These are phyloP conservation scores for Botrytis squamosa DNA, from an alignment of 2,329 filamentous ascomycete genomes.

Conservation along the genomic window DNA sequence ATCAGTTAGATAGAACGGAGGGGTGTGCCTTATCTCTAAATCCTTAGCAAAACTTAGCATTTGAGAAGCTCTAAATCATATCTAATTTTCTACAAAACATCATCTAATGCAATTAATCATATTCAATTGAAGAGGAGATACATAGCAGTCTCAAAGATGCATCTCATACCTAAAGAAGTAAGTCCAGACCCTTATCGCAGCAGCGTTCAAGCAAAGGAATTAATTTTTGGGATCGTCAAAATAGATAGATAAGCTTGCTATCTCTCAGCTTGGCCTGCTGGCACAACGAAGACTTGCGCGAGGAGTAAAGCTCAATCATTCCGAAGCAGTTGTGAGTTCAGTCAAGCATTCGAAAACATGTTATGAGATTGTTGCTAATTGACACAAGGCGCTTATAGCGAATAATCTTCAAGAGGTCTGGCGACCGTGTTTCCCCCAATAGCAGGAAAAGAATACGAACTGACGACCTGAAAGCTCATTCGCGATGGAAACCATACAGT, in stretches of 20 bases:
- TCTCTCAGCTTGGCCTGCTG: constrained; percentile 82
- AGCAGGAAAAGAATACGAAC: constrained; percentile 17
- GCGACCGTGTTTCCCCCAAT: neutral
- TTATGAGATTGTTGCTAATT: constrained; percentile 21
- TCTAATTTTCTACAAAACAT: neutral
- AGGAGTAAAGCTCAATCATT: constrained; percentile 85
- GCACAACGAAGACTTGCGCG: constrained; percentile 86
- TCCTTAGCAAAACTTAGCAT: neutral
- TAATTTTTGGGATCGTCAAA: neutral
- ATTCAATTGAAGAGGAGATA: neutral
- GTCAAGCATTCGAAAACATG: constrained; percentile 23
- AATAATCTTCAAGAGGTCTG: constrained; percentile 81
- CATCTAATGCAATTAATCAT: constrained; percentile 8
- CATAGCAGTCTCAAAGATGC: constrained; percentile 40
- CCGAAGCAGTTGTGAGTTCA: constrained; percentile 71
- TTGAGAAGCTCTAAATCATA: neutral
- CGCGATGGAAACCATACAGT: constrained; percentile 93
- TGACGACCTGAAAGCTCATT: constrained; percentile 60
- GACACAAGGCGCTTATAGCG: constrained; percentile 69
- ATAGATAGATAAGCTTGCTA: constrained; percentile 93
- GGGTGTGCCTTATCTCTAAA: neutral
- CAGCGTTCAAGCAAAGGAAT: neutral
- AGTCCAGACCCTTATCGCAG: constrained; percentile 49
- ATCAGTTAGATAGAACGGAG: constrained; percentile 1
- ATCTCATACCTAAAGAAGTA: constrained; percentile 52